These are phyloP conservation scores for Cerioporus squamosus DNA, from an alignment of 1,284 basidiomycete genomes.

Conservation along the genomic window DNA sequence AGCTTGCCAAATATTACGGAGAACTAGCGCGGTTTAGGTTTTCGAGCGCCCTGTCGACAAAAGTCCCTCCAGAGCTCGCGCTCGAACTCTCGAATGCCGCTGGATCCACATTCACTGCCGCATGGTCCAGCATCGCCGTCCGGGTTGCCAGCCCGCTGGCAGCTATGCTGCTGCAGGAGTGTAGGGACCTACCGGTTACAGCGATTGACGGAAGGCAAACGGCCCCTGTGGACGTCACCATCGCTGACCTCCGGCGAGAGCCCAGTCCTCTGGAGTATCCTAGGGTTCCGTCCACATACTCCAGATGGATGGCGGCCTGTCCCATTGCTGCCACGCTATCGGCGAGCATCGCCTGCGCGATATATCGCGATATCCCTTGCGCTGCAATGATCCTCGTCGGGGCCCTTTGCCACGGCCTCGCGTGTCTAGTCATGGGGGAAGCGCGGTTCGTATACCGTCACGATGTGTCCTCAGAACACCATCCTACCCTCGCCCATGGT, in stretches of 20 bases:
- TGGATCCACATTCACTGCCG: slow-evolving; percentile 1
- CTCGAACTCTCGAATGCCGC: neutral
- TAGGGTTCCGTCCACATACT: slow-evolving; percentile 8
- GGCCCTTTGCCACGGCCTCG: slow-evolving; percentile 5
- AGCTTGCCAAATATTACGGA: slow-evolving; percentile 14
- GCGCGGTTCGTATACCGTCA: slow-evolving; percentile 6
- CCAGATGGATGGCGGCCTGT: slow-evolving; percentile 1
- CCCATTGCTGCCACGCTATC: slow-evolving; percentile 5
- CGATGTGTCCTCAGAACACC: slow-evolving; percentile 1
- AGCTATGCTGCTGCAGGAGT: slow-evolving; percentile 2
- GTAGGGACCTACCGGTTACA: neutral
- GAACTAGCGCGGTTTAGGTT: slow-evolving; percentile 7
- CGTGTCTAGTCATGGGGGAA: slow-evolving; percentile 11
- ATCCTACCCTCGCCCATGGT: neutral
- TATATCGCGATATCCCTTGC: slow-evolving; percentile 2
- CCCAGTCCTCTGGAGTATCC: neutral
- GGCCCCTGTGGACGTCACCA: slow-evolving; percentile 3
- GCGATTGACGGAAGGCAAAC: slow-evolving; percentile 2
- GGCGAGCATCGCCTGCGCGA: neutral
- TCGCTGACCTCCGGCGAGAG: neutral
- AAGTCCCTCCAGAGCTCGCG: neutral
- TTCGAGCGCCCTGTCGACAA: neutral
- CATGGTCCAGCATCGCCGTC: neutral
- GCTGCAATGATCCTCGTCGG: slow-evolving; percentile 6
- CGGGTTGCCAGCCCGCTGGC: slow-evolving; percentile 1